Conservation (phyloP, 805 yeast species). For the Torulaspora indica region DNA sequence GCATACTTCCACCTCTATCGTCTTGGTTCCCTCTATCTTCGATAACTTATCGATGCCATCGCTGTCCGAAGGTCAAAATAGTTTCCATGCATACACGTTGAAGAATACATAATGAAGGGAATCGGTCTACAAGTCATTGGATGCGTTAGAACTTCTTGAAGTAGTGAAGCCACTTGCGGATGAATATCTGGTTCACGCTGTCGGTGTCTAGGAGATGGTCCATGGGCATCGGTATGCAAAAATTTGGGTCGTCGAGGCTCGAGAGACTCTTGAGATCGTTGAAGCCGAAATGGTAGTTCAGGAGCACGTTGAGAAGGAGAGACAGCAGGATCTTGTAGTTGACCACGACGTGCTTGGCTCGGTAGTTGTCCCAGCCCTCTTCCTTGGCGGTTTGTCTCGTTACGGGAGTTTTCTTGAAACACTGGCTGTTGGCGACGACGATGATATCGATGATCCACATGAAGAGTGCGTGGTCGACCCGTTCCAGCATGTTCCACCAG, state of each 20-base stretch:
- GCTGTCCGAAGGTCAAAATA: background rate
- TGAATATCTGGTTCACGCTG: slow-evolving; percentile 25
- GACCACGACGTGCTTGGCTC: slow-evolving; percentile 35
- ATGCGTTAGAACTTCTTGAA: slow-evolving; percentile 30
- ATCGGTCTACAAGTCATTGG: background rate
- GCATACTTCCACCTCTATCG: slow-evolving; percentile 2
- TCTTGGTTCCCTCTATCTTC: background rate
- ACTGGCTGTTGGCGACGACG: slow-evolving; percentile 34
- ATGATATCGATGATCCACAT: slow-evolving; percentile 37
- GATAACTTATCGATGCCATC: background rate
- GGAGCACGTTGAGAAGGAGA: slow-evolving; percentile 39
- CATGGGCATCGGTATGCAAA: slow-evolving; percentile 31
- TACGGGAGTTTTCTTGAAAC: slow-evolving; percentile 35
- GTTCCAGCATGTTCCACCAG: slow-evolving; percentile 33
- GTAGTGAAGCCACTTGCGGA: slow-evolving; percentile 36
- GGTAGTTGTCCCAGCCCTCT: slow-evolving; percentile 32
- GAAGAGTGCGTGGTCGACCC: slow-evolving; percentile 32
- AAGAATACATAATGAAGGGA: background rate
- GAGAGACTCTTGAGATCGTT: slow-evolving; percentile 34
- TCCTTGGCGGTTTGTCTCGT: slow-evolving; percentile 20
- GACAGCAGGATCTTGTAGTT: slow-evolving; percentile 42
- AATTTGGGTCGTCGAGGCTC: slow-evolving; percentile 21
- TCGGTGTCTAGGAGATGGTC: slow-evolving; percentile 22
- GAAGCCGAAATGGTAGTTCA: slow-evolving; percentile 51
- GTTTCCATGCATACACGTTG: slow-evolving; percentile 1